phyloP scores from a whole-genome alignment of 2,329 filamentous ascomycete genomes.

The Aspergillus japonicus region DNA sequence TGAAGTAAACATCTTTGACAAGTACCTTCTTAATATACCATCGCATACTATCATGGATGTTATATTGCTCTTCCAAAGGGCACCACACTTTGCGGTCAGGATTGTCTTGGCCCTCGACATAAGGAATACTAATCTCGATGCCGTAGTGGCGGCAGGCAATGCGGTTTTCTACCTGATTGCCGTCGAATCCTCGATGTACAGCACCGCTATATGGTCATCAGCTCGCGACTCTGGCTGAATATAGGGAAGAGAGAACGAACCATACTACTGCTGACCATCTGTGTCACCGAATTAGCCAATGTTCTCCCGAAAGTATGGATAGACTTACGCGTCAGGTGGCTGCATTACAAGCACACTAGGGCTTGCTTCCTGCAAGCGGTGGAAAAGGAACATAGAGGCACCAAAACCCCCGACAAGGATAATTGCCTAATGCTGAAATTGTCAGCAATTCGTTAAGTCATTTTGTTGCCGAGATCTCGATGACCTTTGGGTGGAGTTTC shows the following conservation, averaged over 20 bases:
- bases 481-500: conserved; percentile 11
- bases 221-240: background rate
- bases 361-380: conserved; percentile 25
- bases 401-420: conserved; percentile 44
- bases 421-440: conserved; percentile 24
- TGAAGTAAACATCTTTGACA: background rate
- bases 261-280: conserved; percentile 30
- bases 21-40: conserved; percentile 28
- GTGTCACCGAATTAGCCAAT: background rate
- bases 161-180: conserved; percentile 23
- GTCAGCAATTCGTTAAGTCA: background rate
- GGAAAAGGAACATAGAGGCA: conserved; percentile 36
- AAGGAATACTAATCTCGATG: rapidly evolving
- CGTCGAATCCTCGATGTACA: conserved; percentile 24
- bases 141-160: conserved; percentile 26
- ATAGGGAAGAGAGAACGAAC: conserved; percentile 11
- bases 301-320: background rate
- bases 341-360: conserved; percentile 34
- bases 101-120: background rate
- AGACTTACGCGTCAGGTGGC: conserved; percentile 27
- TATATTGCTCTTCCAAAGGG: conserved; percentile 11
- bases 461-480: background rate
- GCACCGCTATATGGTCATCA: conserved; percentile 20
- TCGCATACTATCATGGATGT: background rate
- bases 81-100: conserved; percentile 9